These are phyloP conservation scores for Bruguiera gymnorhiza DNA, from an alignment of 345 rosid species.

Conservation along the genomic window DNA sequence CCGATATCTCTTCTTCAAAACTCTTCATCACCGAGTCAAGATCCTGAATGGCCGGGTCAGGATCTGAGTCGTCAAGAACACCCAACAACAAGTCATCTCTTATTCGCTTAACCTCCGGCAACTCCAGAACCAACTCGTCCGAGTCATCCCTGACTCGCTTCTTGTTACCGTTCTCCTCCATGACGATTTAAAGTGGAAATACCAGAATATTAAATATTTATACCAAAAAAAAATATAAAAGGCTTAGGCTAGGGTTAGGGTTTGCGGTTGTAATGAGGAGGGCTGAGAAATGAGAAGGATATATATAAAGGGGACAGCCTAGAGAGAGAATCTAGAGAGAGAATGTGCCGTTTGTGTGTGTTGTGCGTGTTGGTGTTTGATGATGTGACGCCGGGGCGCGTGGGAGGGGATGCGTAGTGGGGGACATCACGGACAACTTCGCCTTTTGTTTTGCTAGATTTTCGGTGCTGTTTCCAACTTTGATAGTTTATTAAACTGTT, in stretches of 20 bases:
- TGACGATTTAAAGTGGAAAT: not conserved
- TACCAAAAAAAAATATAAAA: too few species aligned
- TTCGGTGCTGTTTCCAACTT: conserved; percentile 7
- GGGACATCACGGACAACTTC: conserved; percentile 50
- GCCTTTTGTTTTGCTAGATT: conserved; percentile 9
- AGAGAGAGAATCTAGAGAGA: conserved; percentile 30
- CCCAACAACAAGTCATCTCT: conserved; percentile 41
- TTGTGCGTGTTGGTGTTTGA: not conserved
- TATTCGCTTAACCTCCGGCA: conserved; percentile 42
- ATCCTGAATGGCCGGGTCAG: conserved; percentile 20
- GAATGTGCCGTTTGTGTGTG: conserved; percentile 11
- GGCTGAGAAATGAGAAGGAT: conserved; percentile 32
- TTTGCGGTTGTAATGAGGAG: conserved; percentile 21
- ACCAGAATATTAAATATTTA: not conserved
- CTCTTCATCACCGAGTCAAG: conserved; percentile 30
- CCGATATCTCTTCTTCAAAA: conserved; percentile 20
- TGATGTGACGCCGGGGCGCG: conserved; percentile 43
- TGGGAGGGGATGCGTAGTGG: conserved; percentile 15
- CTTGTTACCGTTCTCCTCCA: conserved; percentile 33
- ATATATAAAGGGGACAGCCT: conserved; percentile 46
- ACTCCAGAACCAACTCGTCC: conserved; percentile 26
- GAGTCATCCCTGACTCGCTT: conserved; percentile 52
- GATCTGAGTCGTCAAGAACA: conserved; percentile 20
- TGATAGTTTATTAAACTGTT: conserved; percentile 5
- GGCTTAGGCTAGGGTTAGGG: conserved; percentile 8